Base-by-base conservation (phyloP, 1,139 yeast species). In the Pichia sp. region DNA sequence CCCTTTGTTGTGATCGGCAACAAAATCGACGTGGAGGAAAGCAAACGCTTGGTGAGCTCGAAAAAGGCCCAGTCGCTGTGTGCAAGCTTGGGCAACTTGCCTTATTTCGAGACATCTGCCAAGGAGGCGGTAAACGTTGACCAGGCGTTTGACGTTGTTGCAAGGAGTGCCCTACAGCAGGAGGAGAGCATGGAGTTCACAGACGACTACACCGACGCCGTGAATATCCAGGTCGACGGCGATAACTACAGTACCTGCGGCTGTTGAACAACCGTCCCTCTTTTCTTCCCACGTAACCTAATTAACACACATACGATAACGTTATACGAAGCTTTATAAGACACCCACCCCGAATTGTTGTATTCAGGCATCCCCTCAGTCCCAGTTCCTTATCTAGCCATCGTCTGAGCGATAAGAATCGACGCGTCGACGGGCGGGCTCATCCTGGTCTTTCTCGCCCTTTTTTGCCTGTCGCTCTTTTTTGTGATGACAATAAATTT, bases 1-100 rank as follows among this genome's bases (percentile, higher is more conserved):
- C 98, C 98, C 2, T 93, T 93, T 70, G 95, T 91, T 52, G 87
- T 91, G 51, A 78, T 93, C 64, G 99, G 98, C 49, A 93, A 93
- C 71, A 93, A 93, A 74, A 83, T 93, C 54, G 99, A 93, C 68
- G 89, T 89, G 41, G 98, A 93, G 65, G 99, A 93, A 62, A 78
- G 85, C 60, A 89, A 90, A 71, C 83, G 96, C 61, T 83, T 84
- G 49, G 89, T 93, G 3, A 82, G 87, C 30, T 78, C 83, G 48
- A 90, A 91, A 71, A 86, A 89, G 65, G 95, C 96, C 46, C 86
- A 85, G 65, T 85, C 87, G 53, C 82, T 89, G 69, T 90, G 96
- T 61, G 85, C 83, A 57, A 86, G 86, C 59, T 75, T 89, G 64
- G 98, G 98, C 7, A 86, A 88, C 68, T 79, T 91, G 60, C 98